Evolutionary conservation across 2,329 filamentous ascomycete species (phyloP), one percentile per base, ranked within the genome.

Genomic region (Clonostachys sp.): DNA sequence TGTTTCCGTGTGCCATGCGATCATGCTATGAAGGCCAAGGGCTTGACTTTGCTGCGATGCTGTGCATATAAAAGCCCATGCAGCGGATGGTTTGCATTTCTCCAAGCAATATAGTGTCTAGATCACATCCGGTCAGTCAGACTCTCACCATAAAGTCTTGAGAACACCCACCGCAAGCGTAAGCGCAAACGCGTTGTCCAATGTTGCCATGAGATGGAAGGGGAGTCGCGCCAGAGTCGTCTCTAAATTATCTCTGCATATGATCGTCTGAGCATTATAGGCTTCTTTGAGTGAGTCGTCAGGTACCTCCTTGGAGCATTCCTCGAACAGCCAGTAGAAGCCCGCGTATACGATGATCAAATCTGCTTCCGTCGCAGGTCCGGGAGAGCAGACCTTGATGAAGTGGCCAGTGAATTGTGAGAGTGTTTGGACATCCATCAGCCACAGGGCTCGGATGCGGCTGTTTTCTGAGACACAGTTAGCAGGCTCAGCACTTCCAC

Each of bases 211-310:
- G 8, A 49, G 30, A 41, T 59, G 55, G 13, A 58, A 57, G 0
- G 46, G 49, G 0, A 59, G 50, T 5, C 41, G 51, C 3, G 55
- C 47, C 4, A 59, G 51, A 4, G 53, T 42, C 2, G 54, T 56
- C 24, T 58, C 56, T 5, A 57, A 51, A 9, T 54, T 58, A 0
- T 49, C 49, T 5, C 51, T 48, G 34, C 53, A 57, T 13, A 51
- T 6, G 6, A 46, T 34, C 6, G 54, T 50, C 9, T 56, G 51
- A 7, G 42, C 42, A 3, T 41, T 24, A n/a, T 44, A 53, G 14
- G 55, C 44, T 2, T 40, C 34, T 34, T 51, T 53, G 16, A 30
- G 24, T 6, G 30, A 39, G 1, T 18, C 39, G 5, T 48, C 39
- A 12, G 55, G 42, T 5, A 24, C 9, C 8, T 48, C 51, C 5